phyloP scores from a whole-genome alignment of 2,329 filamentous ascomycete species.

The Lachnellula subtilissima region DNA sequence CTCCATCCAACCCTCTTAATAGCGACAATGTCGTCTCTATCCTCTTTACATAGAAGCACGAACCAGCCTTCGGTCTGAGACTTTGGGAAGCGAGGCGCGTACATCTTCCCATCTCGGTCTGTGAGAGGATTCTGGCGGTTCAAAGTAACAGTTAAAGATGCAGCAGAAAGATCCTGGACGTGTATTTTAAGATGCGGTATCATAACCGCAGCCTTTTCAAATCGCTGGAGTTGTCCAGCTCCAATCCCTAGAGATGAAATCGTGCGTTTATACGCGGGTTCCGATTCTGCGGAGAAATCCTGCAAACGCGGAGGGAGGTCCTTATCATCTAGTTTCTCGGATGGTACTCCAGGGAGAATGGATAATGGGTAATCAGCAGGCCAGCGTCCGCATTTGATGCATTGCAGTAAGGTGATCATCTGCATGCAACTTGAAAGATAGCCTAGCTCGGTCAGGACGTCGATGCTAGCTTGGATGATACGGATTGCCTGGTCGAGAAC shows the following conservation, averaged over 20 bases:
- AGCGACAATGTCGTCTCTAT: slow-evolving; percentile 71
- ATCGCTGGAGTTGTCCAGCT: slow-evolving; percentile 25
- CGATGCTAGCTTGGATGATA: slow-evolving; percentile 92
- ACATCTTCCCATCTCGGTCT: slow-evolving; percentile 69
- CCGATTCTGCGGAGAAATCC: slow-evolving; percentile 26
- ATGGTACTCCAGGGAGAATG: slow-evolving; percentile 69
- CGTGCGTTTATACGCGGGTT: slow-evolving; percentile 37
- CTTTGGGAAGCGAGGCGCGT: slow-evolving; percentile 86
- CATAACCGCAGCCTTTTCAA: slow-evolving; percentile 54
- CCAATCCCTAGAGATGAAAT: slow-evolving; percentile 49
- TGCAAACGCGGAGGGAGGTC: slow-evolving; percentile 32
- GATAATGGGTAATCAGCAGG: slow-evolving; percentile 73
- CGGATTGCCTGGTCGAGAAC: slow-evolving; percentile 95
- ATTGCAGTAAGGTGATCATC: slow-evolving; percentile 84
- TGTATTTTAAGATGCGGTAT: slow-evolving; percentile 67
- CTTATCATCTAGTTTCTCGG: slow-evolving; percentile 25
- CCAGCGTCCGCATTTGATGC: slow-evolving; percentile 90
- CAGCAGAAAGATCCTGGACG: slow-evolving; percentile 55
- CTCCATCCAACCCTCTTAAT: slow-evolving; percentile 82
- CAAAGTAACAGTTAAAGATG: slow-evolving; percentile 59
- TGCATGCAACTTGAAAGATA: slow-evolving; percentile 69
- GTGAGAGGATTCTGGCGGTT: slow-evolving; percentile 61
- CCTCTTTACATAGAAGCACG: slow-evolving; percentile 65
- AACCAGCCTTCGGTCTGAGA: slow-evolving; percentile 94
- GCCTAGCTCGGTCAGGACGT: slow-evolving; percentile 87